Evolutionary conservation across 306 rosid genomes (phyloP).

Genomic region (Medicago truncatula): DNA sequence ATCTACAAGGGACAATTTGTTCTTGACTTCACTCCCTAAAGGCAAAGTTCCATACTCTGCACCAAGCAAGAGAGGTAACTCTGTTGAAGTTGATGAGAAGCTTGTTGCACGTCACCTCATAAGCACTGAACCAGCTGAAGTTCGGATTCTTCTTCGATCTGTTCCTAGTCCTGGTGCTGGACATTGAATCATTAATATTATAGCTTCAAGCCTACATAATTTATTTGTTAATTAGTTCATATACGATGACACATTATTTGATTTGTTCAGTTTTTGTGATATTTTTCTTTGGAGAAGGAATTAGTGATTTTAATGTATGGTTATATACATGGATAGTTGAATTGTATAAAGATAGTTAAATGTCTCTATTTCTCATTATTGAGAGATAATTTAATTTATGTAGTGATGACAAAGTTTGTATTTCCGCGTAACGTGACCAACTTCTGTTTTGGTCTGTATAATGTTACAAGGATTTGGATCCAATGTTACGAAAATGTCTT

Average conservation of each 20-base stretch:
- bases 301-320: too few species aligned
- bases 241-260: constrained; percentile 21
- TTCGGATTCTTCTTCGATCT: constrained; percentile 47
- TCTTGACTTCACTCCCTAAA: constrained; percentile 72
- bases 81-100: constrained; percentile 57
- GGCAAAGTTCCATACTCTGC: constrained; percentile 74
- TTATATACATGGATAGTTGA: constrained; percentile 1
- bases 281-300: not conserved
- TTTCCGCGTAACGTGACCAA: constrained; percentile 1
- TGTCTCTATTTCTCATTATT: not conserved
- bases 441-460: constrained; percentile 12
- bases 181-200: constrained; percentile 41
- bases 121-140: constrained; percentile 47
- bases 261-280: constrained; percentile 42
- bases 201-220: too few species aligned
- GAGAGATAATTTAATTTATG: not conserved
- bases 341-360: constrained; percentile 41
- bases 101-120: constrained; percentile 74
- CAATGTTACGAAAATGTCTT: not conserved
- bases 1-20: constrained; percentile 44
- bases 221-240: not conserved
- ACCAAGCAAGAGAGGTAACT: constrained; percentile 78
- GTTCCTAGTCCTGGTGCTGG: constrained; percentile 94
- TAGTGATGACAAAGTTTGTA: constrained; percentile 19
- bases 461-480: not conserved